These are phyloP conservation scores for Colletotrichum sojae DNA, from an alignment of 2,329 filamentous ascomycete species.

Conservation along the genomic window DNA sequence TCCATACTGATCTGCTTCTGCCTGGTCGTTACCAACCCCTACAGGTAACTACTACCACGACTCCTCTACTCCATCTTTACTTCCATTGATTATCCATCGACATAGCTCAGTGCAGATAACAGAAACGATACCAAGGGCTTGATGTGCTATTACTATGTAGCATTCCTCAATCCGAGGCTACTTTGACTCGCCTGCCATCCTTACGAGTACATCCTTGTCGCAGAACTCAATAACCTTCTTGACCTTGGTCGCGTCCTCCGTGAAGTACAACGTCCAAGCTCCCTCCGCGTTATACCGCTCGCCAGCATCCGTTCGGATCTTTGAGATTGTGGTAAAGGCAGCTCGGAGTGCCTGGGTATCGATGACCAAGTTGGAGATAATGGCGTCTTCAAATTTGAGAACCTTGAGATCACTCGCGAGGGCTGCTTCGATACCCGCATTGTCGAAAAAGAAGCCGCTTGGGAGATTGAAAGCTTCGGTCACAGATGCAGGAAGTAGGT, in stretches of 20 bases:
- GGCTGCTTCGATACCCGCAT: not conserved
- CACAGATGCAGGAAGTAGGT: conserved; percentile 16
- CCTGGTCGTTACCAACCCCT: too few relatives aligned
- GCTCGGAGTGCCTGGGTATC: conserved; percentile 30
- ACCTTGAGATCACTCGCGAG: conserved; percentile 14
- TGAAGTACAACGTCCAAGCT: conserved; percentile 26
- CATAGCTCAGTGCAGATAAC: too few relatives aligned
- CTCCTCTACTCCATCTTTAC: too few relatives aligned
- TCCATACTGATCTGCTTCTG: too few relatives aligned
- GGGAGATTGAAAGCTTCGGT: conserved; percentile 15
- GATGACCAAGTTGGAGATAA: conserved; percentile 29
- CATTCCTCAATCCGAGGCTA: not conserved
- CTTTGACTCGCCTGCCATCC: not conserved
- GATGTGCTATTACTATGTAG: too few relatives aligned
- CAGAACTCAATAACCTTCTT: conserved; percentile 47
- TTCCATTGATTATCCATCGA: too few relatives aligned
- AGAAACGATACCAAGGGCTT: too few relatives aligned
- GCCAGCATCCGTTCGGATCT: not conserved
- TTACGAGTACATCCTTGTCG: conserved; percentile 50
- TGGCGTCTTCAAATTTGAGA: conserved; percentile 6
- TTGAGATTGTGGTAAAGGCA: conserved; percentile 14
- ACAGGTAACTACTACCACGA: too few relatives aligned
- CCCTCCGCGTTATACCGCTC: conserved; percentile 1
- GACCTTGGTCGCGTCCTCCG: conserved; percentile 27
- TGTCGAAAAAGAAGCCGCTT: conserved; percentile 9